A percentile compares a stretch with the other conserved stretches of the same genome.
phyloP scores from a whole-genome alignment of 192 early-diverging fungal genomes.

The Martensiomyces pterosporus region DNA sequence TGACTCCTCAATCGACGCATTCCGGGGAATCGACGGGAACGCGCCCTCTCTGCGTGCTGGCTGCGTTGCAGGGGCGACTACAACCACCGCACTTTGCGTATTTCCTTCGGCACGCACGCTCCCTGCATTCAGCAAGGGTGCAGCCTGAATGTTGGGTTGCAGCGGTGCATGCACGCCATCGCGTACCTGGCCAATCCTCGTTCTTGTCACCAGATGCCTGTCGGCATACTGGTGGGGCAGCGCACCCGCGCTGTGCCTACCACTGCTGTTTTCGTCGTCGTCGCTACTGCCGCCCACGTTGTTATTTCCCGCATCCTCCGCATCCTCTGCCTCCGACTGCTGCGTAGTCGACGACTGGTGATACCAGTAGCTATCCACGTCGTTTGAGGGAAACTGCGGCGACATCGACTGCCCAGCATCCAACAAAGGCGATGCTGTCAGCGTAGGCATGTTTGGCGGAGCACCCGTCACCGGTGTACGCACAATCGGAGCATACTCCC shows the following conservation, averaged over 20 bases:
- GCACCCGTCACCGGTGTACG: background rate
- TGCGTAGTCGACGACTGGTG: conserved; percentile 25
- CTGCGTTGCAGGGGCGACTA: background rate
- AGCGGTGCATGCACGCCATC: too few species aligned
- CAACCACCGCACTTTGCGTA: too few species aligned
- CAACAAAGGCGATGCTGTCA: background rate
- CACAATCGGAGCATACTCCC: too few species aligned
- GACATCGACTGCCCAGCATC: background rate
- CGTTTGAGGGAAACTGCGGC: conserved; percentile 38
- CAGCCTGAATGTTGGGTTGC: too few species aligned
- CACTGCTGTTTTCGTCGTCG: too few species aligned
- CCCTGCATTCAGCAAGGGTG: too few species aligned
- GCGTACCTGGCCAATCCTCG: background rate
- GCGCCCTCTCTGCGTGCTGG: too few species aligned
- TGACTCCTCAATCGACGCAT: conserved; percentile 10
- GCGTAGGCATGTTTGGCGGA: conserved; percentile 1
- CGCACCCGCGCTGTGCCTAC: background rate
- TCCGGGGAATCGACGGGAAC: conserved; percentile 7
- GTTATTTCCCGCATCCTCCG: too few species aligned
- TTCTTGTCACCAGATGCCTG: background rate
- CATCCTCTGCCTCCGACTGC: background rate
- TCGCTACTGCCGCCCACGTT: too few species aligned
- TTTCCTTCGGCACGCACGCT: too few species aligned
- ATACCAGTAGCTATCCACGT: conserved; percentile 53
- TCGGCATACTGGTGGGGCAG: background rate